phyloP scores from a whole-genome alignment of 2,329 filamentous ascomycete genomes.

The Aspergillus niger region DNA sequence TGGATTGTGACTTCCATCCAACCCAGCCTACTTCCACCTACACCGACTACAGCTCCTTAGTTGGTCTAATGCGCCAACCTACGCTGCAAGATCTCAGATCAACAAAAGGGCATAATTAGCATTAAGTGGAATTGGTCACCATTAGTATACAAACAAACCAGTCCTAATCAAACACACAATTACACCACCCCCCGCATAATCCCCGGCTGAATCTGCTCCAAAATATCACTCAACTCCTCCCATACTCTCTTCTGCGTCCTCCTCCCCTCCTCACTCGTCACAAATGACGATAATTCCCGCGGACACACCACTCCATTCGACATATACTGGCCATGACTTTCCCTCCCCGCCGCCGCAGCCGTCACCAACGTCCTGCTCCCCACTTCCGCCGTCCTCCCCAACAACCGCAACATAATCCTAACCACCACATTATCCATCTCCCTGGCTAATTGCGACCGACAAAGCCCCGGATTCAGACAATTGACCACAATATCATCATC shows the following conservation, averaged over 20 bases:
- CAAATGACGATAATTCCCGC: constrained; percentile 36
- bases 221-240: constrained; percentile 44
- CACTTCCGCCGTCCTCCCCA: constrained; percentile 50
- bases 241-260: constrained; percentile 45
- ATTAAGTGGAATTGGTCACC: too few relatives aligned
- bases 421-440: constrained; percentile 27
- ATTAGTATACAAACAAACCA: too few relatives aligned
- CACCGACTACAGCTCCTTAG: too few relatives aligned
- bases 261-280: constrained; percentile 43
- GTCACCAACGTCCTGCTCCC: constrained; percentile 51
- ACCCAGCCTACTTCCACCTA: too few relatives aligned
- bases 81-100: too few relatives aligned
- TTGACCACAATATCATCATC: constrained; percentile 51
- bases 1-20: too few relatives aligned
- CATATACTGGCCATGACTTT: constrained; percentile 53
- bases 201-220: constrained; percentile 48
- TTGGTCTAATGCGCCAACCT: too few relatives aligned
- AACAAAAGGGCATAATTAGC: too few relatives aligned
- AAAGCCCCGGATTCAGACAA: constrained; percentile 56
- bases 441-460: constrained; percentile 51
- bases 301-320: constrained; percentile 35
- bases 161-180: too few relatives aligned
- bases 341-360: constrained; percentile 40
- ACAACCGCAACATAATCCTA: constrained; percentile 27
- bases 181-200: constrained; percentile 23